Base-by-base conservation (phyloP, 306 rosid genomes). In the Leucaena leucocephala region DNA sequence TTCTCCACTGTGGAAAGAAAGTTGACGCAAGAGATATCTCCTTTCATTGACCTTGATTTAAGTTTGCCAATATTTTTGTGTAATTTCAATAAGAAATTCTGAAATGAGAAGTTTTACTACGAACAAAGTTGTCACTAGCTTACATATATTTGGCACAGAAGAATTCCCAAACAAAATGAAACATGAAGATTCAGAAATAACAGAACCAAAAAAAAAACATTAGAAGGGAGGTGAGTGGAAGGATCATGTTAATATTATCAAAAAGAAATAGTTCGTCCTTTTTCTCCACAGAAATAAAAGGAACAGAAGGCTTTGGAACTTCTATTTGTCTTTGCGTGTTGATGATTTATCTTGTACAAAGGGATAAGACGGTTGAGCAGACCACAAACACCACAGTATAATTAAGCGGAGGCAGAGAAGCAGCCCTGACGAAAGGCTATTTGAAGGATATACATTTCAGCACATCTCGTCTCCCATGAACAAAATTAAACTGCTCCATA, bases 371-470 rank as follows among this genome's bases (percentile, higher is more conserved):
- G 93, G 69, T 27, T 95, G 90, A 66, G 90, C 88, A 76, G 78
- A 81, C 98, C 98, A 92, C 34, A 95, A 84, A 82, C 98, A 97
- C 86, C 84, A 85, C 36, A 95, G 88, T 79, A 92, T 86, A 81
- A 85, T 78, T 65, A 91, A 52, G 86, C 91, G 98, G 69, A 92
- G 86, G 74, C 80, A 78, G 45, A 90, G 81, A 82, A 95, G 97
- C 44, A 90, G 59, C 3, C 82, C 80, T 7, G 98, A 91, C 11
- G 95, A 92, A 77, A 82, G 77, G 49, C 55, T 76, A 72, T 77
- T 91, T 48, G 98, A 90, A 71, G 98, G 98, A 83, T 80, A 95
- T 70, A 95, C 80, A 67, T 92, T 92, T 97, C 97, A 92, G 86
- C 98, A 92, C 6, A 89, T 65, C 86, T 91, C 98, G 75, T 89